Conservation (phyloP, 257 asterid genomes). For the Salvia miltiorrhiza region DNA sequence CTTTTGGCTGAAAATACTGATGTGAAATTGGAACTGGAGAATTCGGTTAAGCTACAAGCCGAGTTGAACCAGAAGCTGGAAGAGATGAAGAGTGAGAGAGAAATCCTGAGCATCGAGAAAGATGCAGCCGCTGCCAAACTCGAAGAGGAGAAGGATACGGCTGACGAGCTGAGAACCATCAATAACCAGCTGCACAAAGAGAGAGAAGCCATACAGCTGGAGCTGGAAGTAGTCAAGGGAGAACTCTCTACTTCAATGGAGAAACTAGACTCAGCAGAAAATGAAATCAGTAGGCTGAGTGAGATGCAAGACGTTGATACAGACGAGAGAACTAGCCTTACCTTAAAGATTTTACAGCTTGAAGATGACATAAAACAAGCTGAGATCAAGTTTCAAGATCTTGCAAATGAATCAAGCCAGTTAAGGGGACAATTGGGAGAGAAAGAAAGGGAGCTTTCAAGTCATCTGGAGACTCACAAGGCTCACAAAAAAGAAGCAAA, state of each 20-base stretch:
- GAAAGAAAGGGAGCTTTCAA: conserved; percentile 30
- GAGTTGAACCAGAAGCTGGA: conserved; percentile 53
- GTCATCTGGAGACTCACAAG: conserved; percentile 32
- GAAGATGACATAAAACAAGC: conserved; percentile 33
- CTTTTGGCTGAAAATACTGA: conserved; percentile 41
- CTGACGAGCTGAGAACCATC: conserved; percentile 33
- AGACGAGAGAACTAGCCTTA: conserved; percentile 39
- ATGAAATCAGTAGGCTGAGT: conserved; percentile 37
- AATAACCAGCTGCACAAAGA: conserved; percentile 39
- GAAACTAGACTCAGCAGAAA: conserved; percentile 41
- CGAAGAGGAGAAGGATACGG: conserved; percentile 51
- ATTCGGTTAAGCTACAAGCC: conserved; percentile 38
- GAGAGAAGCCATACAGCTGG: conserved; percentile 36
- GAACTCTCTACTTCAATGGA: conserved; percentile 35
- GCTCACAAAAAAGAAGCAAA: conserved; percentile 35
- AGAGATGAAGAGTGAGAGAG: conserved; percentile 32
- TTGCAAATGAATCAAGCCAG: conserved; percentile 35
- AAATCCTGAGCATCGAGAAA: conserved; percentile 34
- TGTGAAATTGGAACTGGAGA: conserved; percentile 39
- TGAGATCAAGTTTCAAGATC: conserved; percentile 37
- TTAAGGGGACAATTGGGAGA: conserved; percentile 26
- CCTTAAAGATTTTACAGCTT: conserved; percentile 32
- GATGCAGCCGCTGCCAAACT: conserved; percentile 33
- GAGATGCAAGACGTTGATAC: conserved; percentile 23
- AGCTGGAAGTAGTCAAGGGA: conserved; percentile 40